Conservation (phyloP, 75 land plant species). For the Sequoiadendron giganteum region DNA sequence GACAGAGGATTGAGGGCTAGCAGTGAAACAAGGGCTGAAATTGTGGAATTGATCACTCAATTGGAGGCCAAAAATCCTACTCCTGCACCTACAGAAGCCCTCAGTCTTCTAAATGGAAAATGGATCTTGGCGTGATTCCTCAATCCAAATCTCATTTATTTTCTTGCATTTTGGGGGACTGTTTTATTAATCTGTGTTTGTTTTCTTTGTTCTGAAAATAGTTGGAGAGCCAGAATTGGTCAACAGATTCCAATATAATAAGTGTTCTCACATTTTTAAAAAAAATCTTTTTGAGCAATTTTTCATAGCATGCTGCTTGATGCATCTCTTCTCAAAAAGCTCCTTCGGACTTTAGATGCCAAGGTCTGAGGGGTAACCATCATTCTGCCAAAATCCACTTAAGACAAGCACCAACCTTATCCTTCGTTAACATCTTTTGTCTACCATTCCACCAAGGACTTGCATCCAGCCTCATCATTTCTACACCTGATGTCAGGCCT, state of each 20-base stretch:
- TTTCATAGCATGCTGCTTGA: no score
- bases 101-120: conserved; percentile 82
- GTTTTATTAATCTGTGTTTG: neutral
- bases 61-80: conserved; percentile 92
- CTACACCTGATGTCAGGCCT: neutral
- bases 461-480: neutral
- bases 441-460: neutral
- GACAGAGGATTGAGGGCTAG: conserved; percentile 78
- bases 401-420: neutral
- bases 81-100: conserved; percentile 90
- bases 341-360: neutral
- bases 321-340: neutral
- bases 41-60: conserved; percentile 90
- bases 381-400: neutral
- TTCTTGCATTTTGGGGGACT: neutral
- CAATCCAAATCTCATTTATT: neutral
- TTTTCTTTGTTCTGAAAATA: neutral
- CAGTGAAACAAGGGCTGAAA: conserved; percentile 89
- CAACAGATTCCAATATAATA: neutral
- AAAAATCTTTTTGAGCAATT: no score
- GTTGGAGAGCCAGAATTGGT: neutral
- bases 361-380: neutral
- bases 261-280: no score
- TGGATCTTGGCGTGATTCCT: conserved; percentile 88
- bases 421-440: neutral